phyloP scores from a whole-genome alignment of 306 rosid species.

The Delonix regia region DNA sequence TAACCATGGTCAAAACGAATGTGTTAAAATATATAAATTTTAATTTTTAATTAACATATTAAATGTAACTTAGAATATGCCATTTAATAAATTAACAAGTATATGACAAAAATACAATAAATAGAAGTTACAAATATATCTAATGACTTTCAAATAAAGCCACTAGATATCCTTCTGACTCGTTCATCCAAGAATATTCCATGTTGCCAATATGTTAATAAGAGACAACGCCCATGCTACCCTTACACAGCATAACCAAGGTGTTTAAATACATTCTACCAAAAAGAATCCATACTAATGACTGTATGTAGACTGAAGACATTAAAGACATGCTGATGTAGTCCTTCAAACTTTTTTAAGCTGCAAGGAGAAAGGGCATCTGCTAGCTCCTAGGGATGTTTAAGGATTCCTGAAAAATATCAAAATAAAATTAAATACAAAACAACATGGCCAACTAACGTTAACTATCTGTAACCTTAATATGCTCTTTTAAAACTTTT shows the following conservation, averaged over 20 bases:
- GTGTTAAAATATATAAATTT: neutral
- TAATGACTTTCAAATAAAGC: neutral
- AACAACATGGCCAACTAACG: neutral
- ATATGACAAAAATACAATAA: neutral
- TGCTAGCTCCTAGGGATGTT: too few relatives aligned
- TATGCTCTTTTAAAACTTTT: neutral
- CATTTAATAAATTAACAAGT: neutral
- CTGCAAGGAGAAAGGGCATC: too few relatives aligned
- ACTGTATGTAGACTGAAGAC: too few relatives aligned
- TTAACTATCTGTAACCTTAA: neutral
- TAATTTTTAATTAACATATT: neutral
- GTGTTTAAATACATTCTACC: neutral
- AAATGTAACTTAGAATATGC: neutral
- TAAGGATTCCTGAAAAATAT: neutral
- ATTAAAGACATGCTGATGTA: too few relatives aligned
- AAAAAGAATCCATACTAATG: too few relatives aligned
- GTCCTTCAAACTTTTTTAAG: too few relatives aligned
- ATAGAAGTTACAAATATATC: neutral
- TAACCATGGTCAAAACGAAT: neutral
- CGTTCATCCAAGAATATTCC: neutral
- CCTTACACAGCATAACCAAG: neutral
- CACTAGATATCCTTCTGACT: neutral
- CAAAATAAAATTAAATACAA: neutral
- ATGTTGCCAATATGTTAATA: conserved; percentile 4
- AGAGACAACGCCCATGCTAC: neutral